Base-by-base conservation (phyloP, 768 basidiomycete species). In the Tricholoma sp. region DNA sequence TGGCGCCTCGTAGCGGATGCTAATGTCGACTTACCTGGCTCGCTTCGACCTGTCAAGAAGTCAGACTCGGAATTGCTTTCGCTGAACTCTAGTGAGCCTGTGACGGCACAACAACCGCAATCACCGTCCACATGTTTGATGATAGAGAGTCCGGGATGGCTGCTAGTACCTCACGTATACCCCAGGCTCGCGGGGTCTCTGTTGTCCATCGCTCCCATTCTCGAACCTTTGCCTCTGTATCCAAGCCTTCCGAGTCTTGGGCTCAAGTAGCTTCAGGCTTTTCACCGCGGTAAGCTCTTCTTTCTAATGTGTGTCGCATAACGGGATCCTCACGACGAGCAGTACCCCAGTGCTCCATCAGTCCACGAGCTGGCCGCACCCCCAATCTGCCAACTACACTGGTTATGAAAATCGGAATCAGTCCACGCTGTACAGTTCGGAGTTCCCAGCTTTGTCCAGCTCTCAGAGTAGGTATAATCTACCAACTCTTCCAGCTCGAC, bases 1-100 rank as follows among this genome's bases (percentile, higher is more conserved):
- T 71, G 70, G 70, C 63, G 55, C n/a, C 37, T 56, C 10, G 65
- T 77, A 7, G 57, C 67, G 2, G 58, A 63, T 17, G 68, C 62
- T 8, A 58, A 42, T 3, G 72, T 65, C 13, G 58, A 69, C 54
- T 63, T 75, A 32, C 75, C 74, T n/a, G 68, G 68, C 18, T 66
- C 57, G 24, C 60, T 55, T 5, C 62, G 60, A 49, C 47, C 47
- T 32, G 17, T 6, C 9, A n/a, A 31, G n/a, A 8, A 17, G 4
- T 12, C 8, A n/a, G n/a, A n/a, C n/a, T n/a, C n/a, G n/a, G 11
- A 10, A 11, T 9, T 5, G 15, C 47, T 32, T 49, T 10, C 47
- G n/a, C 47, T 31, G 10, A 31, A 17, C n/a, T 6, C 29, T n/a
- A 15, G 15, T 13, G 45, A 12, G 28, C 8, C 20, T 45, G 4